phyloP scores from a whole-genome alignment of 1,284 basidiomycete genomes.

The Ganoderma leucocontextum region DNA sequence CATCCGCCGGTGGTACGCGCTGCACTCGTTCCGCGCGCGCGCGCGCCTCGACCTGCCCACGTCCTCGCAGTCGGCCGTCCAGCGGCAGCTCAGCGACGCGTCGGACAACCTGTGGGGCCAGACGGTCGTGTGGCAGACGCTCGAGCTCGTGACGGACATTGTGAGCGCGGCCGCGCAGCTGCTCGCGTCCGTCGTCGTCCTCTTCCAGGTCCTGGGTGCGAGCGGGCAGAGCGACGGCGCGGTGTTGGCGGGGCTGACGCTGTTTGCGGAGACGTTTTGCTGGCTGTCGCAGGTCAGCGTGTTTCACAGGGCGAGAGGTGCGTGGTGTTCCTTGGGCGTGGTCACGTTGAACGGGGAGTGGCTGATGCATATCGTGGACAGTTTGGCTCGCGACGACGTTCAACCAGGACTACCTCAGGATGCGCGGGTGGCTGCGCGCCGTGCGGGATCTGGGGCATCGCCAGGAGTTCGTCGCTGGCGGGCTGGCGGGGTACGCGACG shows the following conservation, averaged over 20 bases:
- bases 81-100: conserved; percentile 67
- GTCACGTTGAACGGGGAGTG: no score
- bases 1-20: conserved; percentile 68
- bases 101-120: conserved; percentile 46
- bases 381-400: conserved; percentile 80
- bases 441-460: conserved; percentile 61
- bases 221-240: conserved; percentile 65
- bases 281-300: conserved; percentile 24
- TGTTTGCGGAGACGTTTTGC: conserved; percentile 38
- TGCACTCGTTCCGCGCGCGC: conserved; percentile 69
- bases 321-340: neutral
- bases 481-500: conserved; percentile 61
- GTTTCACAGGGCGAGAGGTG: conserved; percentile 13
- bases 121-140: conserved; percentile 64
- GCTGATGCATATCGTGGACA: conserved; percentile 31
- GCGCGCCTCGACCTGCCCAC: conserved; percentile 79
- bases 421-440: conserved; percentile 68
- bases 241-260: conserved; percentile 63
- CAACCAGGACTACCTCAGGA: conserved; percentile 64
- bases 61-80: conserved; percentile 69
- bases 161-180: conserved; percentile 58
- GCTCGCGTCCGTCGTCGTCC: conserved; percentile 66
- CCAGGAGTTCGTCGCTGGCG: conserved; percentile 77
- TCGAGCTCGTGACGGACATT: conserved; percentile 52
- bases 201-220: conserved; percentile 57